phyloP scores from a whole-genome alignment of 1,284 basidiomycete species.

The Tilletia horrida region DNA sequence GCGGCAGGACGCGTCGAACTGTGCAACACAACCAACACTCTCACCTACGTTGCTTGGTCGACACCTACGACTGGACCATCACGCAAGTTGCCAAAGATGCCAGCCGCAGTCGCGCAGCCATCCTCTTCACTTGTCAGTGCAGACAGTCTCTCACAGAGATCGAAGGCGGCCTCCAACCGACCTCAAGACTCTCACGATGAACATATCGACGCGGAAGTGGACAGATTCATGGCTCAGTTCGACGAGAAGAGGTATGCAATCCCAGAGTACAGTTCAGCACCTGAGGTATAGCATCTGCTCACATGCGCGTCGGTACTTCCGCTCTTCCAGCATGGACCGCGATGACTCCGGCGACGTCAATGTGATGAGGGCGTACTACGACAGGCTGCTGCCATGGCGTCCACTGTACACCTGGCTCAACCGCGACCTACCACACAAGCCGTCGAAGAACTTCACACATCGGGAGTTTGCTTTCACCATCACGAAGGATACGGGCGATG shows the following conservation, averaged over 20 bases:
- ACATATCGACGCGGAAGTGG: slow-evolving; percentile 1
- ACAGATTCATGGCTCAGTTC: slow-evolving; percentile 14
- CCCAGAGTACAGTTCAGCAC: not conserved
- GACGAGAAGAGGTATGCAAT: slow-evolving; percentile 12
- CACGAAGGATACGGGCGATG: slow-evolving; percentile 63
- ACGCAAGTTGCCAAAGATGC: not conserved
- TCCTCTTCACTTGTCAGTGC: not conserved
- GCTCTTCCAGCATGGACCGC: slow-evolving; percentile 49
- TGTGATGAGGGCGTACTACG: slow-evolving; percentile 84
- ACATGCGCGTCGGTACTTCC: not conserved
- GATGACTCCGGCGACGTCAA: slow-evolving; percentile 61
- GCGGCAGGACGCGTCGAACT: too few relatives aligned
- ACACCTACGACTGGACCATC: too few relatives aligned
- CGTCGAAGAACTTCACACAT: slow-evolving; percentile 59
- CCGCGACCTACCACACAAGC: slow-evolving; percentile 68
- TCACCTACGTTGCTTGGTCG: too few relatives aligned
- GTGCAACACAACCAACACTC: too few relatives aligned
- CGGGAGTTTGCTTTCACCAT: slow-evolving; percentile 98
- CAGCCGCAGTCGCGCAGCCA: slow-evolving; percentile 4
- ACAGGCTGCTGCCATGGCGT: slow-evolving; percentile 88
- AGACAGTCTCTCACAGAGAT: not conserved
- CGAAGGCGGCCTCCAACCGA: not conserved
- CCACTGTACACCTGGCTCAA: slow-evolving; percentile 92
- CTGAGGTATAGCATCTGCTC: not conserved
- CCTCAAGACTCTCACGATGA: not conserved